Percentiles rank a stretch among this genome's conserved stretches.
phyloP scores from a whole-genome alignment of 2,329 filamentous ascomycete species.

The Blastomyces percursus region DNA sequence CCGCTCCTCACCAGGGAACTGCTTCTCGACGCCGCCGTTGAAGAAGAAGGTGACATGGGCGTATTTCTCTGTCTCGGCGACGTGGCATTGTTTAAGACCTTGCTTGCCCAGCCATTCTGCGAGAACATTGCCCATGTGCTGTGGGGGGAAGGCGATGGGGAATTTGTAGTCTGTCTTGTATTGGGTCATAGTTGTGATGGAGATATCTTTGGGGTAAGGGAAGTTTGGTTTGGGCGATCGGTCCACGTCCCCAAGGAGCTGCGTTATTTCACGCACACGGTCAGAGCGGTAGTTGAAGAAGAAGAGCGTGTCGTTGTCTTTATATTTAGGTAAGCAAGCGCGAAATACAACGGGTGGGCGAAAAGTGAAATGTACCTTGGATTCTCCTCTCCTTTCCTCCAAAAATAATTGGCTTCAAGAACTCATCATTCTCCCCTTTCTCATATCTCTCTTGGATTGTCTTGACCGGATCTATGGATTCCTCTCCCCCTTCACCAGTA shows the following conservation, averaged over 20 bases:
- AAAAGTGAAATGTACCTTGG: conserved; percentile 47
- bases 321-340: conserved; percentile 14
- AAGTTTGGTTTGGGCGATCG: conserved; percentile 85
- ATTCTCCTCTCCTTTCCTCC: conserved; percentile 77
- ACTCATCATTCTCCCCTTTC: conserved; percentile 86
- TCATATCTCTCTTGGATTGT: conserved; percentile 81
- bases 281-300: conserved; percentile 99
- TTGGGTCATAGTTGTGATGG: conserved; percentile 91
- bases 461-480: conserved; percentile 70
- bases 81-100: conserved; percentile 81
- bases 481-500: conserved; percentile 68
- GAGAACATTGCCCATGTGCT: conserved; percentile 95
- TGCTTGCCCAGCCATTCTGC: conserved; percentile 93
- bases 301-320: conserved; percentile 87
- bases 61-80: conserved; percentile 99
- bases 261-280: conserved; percentile 89
- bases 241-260: conserved; percentile 85
- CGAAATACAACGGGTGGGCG: not conserved
- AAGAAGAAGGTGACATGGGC: conserved; percentile 99
- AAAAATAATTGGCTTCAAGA: conserved; percentile 94
- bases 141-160: conserved; percentile 81
- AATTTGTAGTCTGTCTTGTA: conserved; percentile 96
- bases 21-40: conserved; percentile 97
- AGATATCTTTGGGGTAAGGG: conserved; percentile 78
- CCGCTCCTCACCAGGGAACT: conserved; percentile 80